Conservation (phyloP, 257 asterid genomes). For the Capsicum pubescens region DNA sequence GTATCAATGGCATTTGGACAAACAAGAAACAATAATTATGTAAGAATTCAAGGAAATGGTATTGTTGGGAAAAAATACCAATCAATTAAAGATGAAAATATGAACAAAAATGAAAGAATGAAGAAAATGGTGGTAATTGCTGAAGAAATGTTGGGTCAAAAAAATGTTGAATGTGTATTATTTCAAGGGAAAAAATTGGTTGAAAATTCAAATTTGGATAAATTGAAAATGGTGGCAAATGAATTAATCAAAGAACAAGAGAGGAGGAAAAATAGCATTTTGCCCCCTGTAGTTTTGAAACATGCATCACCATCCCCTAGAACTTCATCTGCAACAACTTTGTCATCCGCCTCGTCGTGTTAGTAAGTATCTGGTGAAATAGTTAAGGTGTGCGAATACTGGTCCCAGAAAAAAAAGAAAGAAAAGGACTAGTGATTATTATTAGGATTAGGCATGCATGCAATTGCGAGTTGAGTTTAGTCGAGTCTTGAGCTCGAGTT, state of each 20-base stretch:
- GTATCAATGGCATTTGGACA: conserved; percentile 88
- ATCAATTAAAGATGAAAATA: neutral
- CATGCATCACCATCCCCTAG: conserved; percentile 53
- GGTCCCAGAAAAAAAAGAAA: neutral
- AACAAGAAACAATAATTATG: conserved; percentile 53
- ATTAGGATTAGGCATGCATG: neutral
- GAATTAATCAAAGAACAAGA: conserved; percentile 72
- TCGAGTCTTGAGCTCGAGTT: neutral
- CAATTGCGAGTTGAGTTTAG: neutral
- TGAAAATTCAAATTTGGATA: conserved; percentile 59
- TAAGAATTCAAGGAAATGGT: conserved; percentile 74
- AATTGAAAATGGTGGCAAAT: conserved; percentile 50
- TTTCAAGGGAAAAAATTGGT: conserved; percentile 72
- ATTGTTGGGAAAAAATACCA: conserved; percentile 27
- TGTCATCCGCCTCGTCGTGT: conserved; percentile 56
- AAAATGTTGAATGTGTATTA: conserved; percentile 68
- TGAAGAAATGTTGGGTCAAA: conserved; percentile 63
- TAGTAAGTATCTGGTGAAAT: neutral
- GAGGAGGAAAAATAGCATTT: conserved; percentile 56
- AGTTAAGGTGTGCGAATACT: neutral
- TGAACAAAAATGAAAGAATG: conserved; percentile 12
- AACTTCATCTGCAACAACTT: conserved; percentile 70
- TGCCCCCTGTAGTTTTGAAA: conserved; percentile 62
- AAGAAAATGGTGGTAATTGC: conserved; percentile 30
- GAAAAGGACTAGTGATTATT: neutral